phyloP scores from a whole-genome alignment of 2,329 filamentous ascomycete genomes.

The Elsinoe batatas region DNA sequence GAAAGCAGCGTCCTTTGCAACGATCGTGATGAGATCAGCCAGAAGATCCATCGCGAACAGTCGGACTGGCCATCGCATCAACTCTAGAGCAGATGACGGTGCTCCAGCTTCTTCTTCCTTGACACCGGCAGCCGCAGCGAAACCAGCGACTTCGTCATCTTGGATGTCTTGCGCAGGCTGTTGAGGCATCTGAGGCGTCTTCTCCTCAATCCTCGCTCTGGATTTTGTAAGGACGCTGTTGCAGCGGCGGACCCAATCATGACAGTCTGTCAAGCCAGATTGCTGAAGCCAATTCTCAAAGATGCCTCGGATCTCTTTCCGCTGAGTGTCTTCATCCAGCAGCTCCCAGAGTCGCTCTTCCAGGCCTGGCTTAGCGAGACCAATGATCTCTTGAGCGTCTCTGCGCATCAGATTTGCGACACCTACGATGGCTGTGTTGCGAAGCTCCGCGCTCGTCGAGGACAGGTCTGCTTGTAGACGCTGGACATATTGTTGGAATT shows the following conservation, averaged over 20 bases:
- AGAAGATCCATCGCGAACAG: constrained; percentile 89
- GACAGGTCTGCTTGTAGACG: constrained; percentile 68
- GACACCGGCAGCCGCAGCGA: constrained; percentile 63
- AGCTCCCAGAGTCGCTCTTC: constrained; percentile 90
- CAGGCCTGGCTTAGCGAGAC: constrained; percentile 63
- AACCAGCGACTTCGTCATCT: constrained; percentile 94
- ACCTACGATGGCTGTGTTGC: constrained; percentile 74
- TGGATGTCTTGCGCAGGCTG: constrained; percentile 56
- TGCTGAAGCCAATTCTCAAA: constrained; percentile 90
- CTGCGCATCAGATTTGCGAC: constrained; percentile 93
- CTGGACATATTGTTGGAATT: constrained; percentile 74
- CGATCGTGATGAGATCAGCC: constrained; percentile 67
- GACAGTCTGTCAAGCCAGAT: constrained; percentile 69
- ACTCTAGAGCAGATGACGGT: constrained; percentile 57
- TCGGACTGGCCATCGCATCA: constrained; percentile 88
- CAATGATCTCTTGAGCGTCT: constrained; percentile 72
- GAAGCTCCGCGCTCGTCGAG: constrained; percentile 57
- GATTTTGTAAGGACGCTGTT: constrained; percentile 86
- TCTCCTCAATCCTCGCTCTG: constrained; percentile 53
- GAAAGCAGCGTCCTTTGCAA: constrained; percentile 67
- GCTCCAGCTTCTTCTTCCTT: constrained; percentile 33
- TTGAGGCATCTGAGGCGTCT: constrained; percentile 26
- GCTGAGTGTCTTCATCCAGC: constrained; percentile 65
- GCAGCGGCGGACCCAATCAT: constrained; percentile 78
- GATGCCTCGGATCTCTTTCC: constrained; percentile 75